Conservation (phyloP, 2,329 filamentous ascomycete species). For the Huntiella abstrusa region DNA sequence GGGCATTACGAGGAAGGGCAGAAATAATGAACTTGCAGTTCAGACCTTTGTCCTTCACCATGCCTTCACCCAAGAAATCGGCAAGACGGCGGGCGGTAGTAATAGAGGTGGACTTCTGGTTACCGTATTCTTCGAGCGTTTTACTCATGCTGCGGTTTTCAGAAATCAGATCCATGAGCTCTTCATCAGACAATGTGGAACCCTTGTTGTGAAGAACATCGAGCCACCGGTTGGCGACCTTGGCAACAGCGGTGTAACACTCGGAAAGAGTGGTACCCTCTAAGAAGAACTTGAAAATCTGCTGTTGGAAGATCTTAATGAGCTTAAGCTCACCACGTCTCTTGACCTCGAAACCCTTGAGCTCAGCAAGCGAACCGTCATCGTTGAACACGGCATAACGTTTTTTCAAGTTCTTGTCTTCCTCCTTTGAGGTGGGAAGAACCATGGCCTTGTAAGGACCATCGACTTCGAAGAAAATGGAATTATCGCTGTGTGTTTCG, state of each 20-base stretch:
- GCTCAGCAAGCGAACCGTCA: conserved; percentile 80
- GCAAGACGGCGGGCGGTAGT: conserved; percentile 89
- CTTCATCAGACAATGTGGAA: conserved; percentile 78
- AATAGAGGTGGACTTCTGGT: conserved; percentile 96
- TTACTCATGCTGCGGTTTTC: conserved; percentile 98
- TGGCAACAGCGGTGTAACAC: conserved; percentile 80
- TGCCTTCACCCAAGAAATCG: conserved; percentile 91
- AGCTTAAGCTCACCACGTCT: conserved; percentile 93
- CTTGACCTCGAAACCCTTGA: conserved; percentile 97
- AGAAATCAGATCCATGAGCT: conserved; percentile 98
- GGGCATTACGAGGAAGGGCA: conserved; percentile 63
- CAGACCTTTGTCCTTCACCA: conserved; percentile 97
- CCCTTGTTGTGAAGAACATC: conserved; percentile 86
- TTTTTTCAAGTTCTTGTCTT: conserved; percentile 99
- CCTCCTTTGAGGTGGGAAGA: conserved; percentile 89
- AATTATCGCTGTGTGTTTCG: conserved; percentile 94
- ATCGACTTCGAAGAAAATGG: conserved; percentile 98
- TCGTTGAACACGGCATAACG: conserved; percentile 98
- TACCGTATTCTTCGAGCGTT: conserved; percentile 86
- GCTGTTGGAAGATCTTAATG: conserved; percentile 98
- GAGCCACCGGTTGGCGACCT: conserved; percentile 88
- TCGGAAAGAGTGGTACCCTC: conserved; percentile 75
- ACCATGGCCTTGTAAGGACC: conserved; percentile 97
- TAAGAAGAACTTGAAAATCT: conserved; percentile 98
- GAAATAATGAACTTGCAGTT: conserved; percentile 99